Evolutionary conservation across 805 yeast genomes (phyloP).

Genomic region (Cyberlindnera nakhonratchasimensis): DNA sequence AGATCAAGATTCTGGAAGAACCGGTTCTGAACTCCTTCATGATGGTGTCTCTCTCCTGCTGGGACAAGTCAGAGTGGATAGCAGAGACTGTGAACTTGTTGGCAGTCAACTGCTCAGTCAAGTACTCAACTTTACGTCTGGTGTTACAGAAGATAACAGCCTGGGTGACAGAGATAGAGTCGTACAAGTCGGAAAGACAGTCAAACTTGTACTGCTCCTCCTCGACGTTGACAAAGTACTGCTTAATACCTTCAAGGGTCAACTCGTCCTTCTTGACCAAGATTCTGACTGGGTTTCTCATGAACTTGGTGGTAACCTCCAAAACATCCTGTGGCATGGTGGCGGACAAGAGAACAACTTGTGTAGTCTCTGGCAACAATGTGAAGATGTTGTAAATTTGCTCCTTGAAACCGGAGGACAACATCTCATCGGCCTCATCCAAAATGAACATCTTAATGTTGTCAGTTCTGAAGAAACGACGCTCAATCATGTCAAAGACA

Average conservation of each 20-base stretch:
- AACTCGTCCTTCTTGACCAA: constrained; percentile 94
- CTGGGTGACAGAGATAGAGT: constrained; percentile 92
- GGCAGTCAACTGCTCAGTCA: constrained; percentile 68
- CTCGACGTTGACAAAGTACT: constrained; percentile 86
- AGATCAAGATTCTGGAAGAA: constrained; percentile 84
- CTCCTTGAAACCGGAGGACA: constrained; percentile 89
- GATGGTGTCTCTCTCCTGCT: constrained; percentile 87
- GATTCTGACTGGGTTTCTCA: constrained; percentile 92
- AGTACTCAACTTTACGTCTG: constrained; percentile 87
- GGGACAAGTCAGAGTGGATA: constrained; percentile 96
- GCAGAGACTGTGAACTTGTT: constrained; percentile 88
- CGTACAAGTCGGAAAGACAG: constrained; percentile 91
- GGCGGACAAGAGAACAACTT: constrained; percentile 93
- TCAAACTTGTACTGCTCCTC: constrained; percentile 94
- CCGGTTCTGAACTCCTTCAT: constrained; percentile 97
- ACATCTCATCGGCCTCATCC: constrained; percentile 98
- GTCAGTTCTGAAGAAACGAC: constrained; percentile 78
- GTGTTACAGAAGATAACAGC: constrained; percentile 98
- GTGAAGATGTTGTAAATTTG: constrained; percentile 93
- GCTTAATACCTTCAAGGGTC: constrained; percentile 93
- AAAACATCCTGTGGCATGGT: constrained; percentile 92
- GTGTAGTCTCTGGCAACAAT: constrained; percentile 82
- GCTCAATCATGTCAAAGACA: constrained; percentile 92
- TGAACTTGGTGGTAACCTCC: constrained; percentile 87
- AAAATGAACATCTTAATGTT: constrained; percentile 89